Evolutionary conservation across 331 rosid species (phyloP).

Genomic region (Prunus yedoensis): DNA sequence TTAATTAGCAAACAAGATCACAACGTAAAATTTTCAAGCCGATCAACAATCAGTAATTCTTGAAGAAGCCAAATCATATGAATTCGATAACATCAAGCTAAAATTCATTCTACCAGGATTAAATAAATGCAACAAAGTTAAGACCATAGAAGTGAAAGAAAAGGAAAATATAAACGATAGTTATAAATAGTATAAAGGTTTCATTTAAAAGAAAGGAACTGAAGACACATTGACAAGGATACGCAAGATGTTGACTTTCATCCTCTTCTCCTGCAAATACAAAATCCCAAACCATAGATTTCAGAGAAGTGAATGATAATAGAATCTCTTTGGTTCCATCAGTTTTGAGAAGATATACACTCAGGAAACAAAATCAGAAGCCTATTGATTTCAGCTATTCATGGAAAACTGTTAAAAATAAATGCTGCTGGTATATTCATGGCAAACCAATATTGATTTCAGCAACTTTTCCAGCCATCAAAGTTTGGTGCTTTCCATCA

Average conservation of each 20-base stretch:
- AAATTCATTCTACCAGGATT: background rate
- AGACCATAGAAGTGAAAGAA: background rate
- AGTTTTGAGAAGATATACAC: background rate
- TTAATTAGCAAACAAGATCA: background rate
- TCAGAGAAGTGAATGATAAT: background rate
- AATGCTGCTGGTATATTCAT: too few species aligned
- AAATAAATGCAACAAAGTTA: background rate
- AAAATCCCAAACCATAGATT: constrained; percentile 2
- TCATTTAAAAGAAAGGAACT: background rate
- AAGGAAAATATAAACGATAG: background rate
- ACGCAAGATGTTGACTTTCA: constrained; percentile 68
- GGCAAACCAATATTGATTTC: too few species aligned
- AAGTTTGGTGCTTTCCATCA: too few species aligned
- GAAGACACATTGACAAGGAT: constrained; percentile 37
- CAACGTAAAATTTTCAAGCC: background rate
- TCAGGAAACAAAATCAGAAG: background rate
- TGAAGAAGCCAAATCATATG: background rate
- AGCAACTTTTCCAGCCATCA: too few species aligned
- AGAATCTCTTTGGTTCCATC: background rate
- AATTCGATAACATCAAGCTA: background rate
- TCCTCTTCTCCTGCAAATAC: constrained; percentile 26
- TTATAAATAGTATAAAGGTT: background rate
- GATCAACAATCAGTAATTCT: background rate
- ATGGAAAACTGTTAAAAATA: too few species aligned
- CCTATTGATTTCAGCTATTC: too few species aligned